Conservation (phyloP, 768 basidiomycete genomes). For the Mycena vulgaris region DNA sequence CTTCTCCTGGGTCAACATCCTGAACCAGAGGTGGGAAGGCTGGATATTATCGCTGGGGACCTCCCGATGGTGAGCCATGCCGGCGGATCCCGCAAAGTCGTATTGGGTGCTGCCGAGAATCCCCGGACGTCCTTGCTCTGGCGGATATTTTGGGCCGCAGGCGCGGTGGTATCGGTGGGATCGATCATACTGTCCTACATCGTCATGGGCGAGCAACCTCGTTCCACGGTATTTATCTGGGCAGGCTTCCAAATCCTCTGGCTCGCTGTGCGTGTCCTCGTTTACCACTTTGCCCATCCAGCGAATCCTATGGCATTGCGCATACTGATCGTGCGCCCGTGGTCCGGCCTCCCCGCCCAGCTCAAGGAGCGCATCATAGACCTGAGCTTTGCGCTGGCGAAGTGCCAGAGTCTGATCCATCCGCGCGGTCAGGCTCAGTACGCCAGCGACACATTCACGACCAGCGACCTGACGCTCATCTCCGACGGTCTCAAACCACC, state of each 20-base stretch:
- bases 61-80: conserved; percentile 39
- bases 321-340: conserved; percentile 25
- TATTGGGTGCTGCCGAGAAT: conserved; percentile 42
- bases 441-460: conserved; percentile 17
- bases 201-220: conserved; percentile 30
- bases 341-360: conserved; percentile 15
- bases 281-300: conserved; percentile 40
- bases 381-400: conserved; percentile 33
- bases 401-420: conserved; percentile 35
- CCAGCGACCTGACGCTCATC: neutral
- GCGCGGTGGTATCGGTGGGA: conserved; percentile 38
- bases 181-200: conserved; percentile 43
- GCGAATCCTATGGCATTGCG: conserved; percentile 21
- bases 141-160: conserved; percentile 43
- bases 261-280: conserved; percentile 40
- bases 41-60: conserved; percentile 43
- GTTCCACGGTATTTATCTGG: conserved; percentile 40
- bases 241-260: conserved; percentile 43
- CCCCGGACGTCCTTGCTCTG: conserved; percentile 34
- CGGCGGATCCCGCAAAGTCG: conserved; percentile 40
- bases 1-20: conserved; percentile 8
- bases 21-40: conserved; percentile 17
- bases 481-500: conserved; percentile 2
- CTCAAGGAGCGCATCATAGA: conserved; percentile 40
- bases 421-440: conserved; percentile 41